These are phyloP conservation scores for Gossypioides kirkii DNA, from an alignment of 345 rosid species.

Conservation along the genomic window DNA sequence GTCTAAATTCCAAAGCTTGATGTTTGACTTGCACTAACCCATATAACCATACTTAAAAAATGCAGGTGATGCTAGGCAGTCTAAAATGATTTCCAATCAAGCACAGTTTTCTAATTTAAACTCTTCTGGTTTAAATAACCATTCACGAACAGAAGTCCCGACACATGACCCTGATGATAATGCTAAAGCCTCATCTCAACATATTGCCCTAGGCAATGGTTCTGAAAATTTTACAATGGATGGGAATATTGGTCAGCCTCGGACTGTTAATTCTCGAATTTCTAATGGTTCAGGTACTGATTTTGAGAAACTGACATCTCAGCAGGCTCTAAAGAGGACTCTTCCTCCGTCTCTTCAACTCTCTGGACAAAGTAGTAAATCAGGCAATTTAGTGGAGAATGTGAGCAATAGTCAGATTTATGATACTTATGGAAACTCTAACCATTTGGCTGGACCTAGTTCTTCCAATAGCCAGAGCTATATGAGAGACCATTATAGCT, in stretches of 20 bases:
- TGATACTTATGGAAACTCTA: conserved; percentile 31
- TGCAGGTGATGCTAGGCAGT: conserved; percentile 33
- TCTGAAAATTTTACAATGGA: conserved; percentile 26
- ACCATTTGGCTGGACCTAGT: conserved; percentile 35
- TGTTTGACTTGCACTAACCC: neutral
- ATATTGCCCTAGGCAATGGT: conserved; percentile 26
- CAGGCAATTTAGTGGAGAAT: conserved; percentile 26
- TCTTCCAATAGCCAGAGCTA: conserved; percentile 32
- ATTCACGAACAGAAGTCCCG: conserved; percentile 18
- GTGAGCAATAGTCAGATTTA: conserved; percentile 32
- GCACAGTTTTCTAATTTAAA: conserved; percentile 32
- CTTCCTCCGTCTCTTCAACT: conserved; percentile 41
- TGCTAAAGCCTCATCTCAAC: conserved; percentile 23
- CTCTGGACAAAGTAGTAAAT: conserved; percentile 27
- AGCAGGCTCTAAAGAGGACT: conserved; percentile 52
- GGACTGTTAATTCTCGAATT: conserved; percentile 41
- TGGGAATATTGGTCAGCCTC: conserved; percentile 33
- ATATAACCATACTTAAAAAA: conserved; percentile 3
- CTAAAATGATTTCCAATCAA: conserved; percentile 22
- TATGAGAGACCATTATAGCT: conserved; percentile 33
- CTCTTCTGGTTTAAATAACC: conserved; percentile 31
- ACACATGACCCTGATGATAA: conserved; percentile 19
- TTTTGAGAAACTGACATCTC: conserved; percentile 53
- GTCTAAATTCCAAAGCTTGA: conserved; percentile 5
- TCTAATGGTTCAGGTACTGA: conserved; percentile 43